Evolutionary conservation across 2,329 filamentous ascomycete genomes (phyloP).

Genomic region (Colletotrichum falcatum): DNA sequence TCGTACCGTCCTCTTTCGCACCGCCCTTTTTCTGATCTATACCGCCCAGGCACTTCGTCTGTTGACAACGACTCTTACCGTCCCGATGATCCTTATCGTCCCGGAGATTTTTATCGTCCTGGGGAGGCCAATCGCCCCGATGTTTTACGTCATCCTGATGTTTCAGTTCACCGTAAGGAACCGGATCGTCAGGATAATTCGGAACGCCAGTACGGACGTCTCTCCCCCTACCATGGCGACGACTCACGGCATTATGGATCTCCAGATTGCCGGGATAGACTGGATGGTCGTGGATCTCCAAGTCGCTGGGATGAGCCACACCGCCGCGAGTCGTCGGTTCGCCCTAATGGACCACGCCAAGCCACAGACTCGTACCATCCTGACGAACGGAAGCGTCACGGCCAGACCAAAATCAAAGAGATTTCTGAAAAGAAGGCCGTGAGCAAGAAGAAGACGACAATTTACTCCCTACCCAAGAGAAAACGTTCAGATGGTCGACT

Average conservation of each 20-base stretch:
- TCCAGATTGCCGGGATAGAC: background rate
- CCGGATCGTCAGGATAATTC: background rate
- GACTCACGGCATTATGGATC: too few species aligned
- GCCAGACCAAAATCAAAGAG: background rate
- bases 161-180: background rate
- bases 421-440: background rate
- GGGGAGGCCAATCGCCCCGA: background rate
- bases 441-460: background rate
- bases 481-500: conserved; percentile 42
- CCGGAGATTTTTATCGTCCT: conserved; percentile 1
- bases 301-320: background rate
- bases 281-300: background rate
- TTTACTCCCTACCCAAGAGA: background rate
- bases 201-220: background rate
- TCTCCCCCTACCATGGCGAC: background rate
- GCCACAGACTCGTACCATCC: background rate
- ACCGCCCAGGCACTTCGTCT: background rate
- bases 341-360: background rate
- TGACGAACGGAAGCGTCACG: background rate
- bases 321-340: background rate
- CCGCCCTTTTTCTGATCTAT: conserved; percentile 8
- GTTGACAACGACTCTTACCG: background rate
- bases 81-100: conserved; percentile 1
- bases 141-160: background rate
- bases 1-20: conserved; percentile 16